Evolutionary conservation across 805 yeast genomes (phyloP).

Genomic region (Candida argentea): DNA sequence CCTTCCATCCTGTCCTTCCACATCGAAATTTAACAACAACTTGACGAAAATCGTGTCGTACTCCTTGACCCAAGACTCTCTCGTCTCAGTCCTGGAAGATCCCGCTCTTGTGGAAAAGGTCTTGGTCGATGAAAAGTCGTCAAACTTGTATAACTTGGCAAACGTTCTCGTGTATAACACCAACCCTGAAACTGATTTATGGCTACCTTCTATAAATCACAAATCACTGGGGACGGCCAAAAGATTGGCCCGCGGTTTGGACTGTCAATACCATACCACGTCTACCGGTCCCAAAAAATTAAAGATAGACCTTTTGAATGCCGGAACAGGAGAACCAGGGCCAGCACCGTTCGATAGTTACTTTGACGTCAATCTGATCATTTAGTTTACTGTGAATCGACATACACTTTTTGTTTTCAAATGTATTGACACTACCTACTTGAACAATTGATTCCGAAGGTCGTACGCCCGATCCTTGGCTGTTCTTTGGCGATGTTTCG

Average conservation of each 20-base stretch:
- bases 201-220: too few relatives aligned
- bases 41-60: slow-evolving; percentile 15
- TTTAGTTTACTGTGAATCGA: not conserved
- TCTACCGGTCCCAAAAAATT: slow-evolving; percentile 11
- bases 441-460: slow-evolving; percentile 27
- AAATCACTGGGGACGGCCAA: too few relatives aligned
- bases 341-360: slow-evolving; percentile 5
- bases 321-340: slow-evolving; percentile 2
- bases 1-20: slow-evolving; percentile 21
- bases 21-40: slow-evolving; percentile 14
- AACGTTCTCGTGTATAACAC: slow-evolving; percentile 17
- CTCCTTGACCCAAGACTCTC: slow-evolving; percentile 11
- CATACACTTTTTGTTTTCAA: not conserved
- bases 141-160: slow-evolving; percentile 22
- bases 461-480: slow-evolving; percentile 36
- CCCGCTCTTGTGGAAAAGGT: slow-evolving; percentile 15
- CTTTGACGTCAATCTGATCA: slow-evolving; percentile 8
- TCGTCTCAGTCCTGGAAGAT: slow-evolving; percentile 13
- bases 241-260: too few relatives aligned
- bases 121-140: slow-evolving; percentile 8
- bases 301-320: slow-evolving; percentile 3
- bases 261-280: too few relatives aligned
- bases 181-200: too few relatives aligned
- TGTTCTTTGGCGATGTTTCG: slow-evolving; percentile 28
- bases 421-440: slow-evolving; percentile 9